These are phyloP conservation scores for Picochlorum sp. DNA, from an alignment of 139 green algal species.

Conservation along the genomic window DNA sequence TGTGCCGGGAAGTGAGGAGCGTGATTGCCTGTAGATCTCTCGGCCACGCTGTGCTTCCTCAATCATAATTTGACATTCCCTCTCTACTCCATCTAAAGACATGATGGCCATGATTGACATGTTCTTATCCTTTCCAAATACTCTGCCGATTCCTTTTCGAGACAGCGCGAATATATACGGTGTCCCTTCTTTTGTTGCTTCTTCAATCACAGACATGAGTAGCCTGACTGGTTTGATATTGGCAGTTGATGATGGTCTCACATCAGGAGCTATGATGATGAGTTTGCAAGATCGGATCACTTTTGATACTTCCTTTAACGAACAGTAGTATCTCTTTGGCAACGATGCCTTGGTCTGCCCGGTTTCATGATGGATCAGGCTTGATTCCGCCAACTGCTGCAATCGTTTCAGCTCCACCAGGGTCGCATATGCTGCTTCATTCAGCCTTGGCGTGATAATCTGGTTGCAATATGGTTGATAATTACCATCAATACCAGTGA, in stretches of 20 bases:
- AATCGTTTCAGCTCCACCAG: slow-evolving; percentile 11
- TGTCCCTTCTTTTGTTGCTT: slow-evolving; percentile 24
- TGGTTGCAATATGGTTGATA: slow-evolving; percentile 32
- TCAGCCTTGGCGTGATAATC: slow-evolving; percentile 22
- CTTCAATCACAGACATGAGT: slow-evolving; percentile 49
- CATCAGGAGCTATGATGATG: slow-evolving; percentile 72
- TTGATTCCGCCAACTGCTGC: background rate
- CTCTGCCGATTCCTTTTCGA: slow-evolving; percentile 66
- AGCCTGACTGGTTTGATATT: slow-evolving; percentile 35
- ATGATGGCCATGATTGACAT: slow-evolving; percentile 69
- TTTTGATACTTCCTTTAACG: slow-evolving; percentile 58
- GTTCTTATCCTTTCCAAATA: slow-evolving; percentile 70
- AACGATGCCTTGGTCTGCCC: background rate
- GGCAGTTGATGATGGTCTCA: slow-evolving; percentile 25
- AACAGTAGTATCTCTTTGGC: slow-evolving; percentile 29
- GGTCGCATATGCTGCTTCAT: slow-evolving; percentile 1
- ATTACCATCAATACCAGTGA: slow-evolving; percentile 11
- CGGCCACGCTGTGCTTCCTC: slow-evolving; percentile 25
- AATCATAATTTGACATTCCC: slow-evolving; percentile 27
- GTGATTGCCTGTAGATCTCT: slow-evolving; percentile 4
- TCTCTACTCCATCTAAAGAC: slow-evolving; percentile 44
- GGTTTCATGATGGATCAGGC: background rate
- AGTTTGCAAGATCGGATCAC: slow-evolving; percentile 38
- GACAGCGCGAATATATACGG: slow-evolving; percentile 64
- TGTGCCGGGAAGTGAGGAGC: background rate